phyloP scores from a whole-genome alignment of 441 rosid genomes.

The Arabidopsis hybrid region DNA sequence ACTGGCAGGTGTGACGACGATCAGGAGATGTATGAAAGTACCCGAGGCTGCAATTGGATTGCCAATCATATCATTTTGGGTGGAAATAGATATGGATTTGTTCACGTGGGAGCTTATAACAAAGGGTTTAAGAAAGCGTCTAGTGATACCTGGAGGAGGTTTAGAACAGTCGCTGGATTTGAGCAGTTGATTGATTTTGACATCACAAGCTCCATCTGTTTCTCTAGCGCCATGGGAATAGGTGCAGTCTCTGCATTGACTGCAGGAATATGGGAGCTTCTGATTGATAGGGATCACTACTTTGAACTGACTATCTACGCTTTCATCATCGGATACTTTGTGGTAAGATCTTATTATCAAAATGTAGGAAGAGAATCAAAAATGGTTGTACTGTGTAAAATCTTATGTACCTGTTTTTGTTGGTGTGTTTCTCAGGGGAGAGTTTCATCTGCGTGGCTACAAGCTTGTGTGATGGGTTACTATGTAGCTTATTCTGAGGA shows the following conservation, averaged over 20 bases:
- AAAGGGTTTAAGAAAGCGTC: constrained; percentile 73
- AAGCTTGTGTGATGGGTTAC: constrained; percentile 80
- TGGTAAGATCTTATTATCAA: constrained; percentile 52
- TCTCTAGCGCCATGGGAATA: constrained; percentile 58
- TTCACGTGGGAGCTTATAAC: constrained; percentile 67
- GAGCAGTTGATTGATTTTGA: constrained; percentile 66
- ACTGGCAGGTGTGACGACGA: constrained; percentile 40
- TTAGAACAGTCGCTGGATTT: constrained; percentile 48
- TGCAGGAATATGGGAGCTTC: constrained; percentile 74
- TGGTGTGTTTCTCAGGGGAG: constrained; percentile 65
- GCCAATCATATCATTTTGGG: constrained; percentile 49
- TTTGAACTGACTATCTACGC: constrained; percentile 65
- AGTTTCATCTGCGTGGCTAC: constrained; percentile 75
- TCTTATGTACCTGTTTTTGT: constrained; percentile 13
- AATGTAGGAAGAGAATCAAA: constrained; percentile 1
- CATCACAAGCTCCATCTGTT: constrained; percentile 78
- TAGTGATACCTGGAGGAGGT: constrained; percentile 60
- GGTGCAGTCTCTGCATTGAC: constrained; percentile 62
- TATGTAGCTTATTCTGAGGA: constrained; percentile 78
- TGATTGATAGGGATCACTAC: constrained; percentile 57
- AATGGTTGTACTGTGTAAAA: not conserved
- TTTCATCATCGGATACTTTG: constrained; percentile 78
- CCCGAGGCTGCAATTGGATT: constrained; percentile 55
- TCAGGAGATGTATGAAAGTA: constrained; percentile 63
- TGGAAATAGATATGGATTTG: constrained; percentile 81